Base-by-base conservation (phyloP, 2,329 filamentous ascomycete species). In the Cladophialophora psammophila region DNA sequence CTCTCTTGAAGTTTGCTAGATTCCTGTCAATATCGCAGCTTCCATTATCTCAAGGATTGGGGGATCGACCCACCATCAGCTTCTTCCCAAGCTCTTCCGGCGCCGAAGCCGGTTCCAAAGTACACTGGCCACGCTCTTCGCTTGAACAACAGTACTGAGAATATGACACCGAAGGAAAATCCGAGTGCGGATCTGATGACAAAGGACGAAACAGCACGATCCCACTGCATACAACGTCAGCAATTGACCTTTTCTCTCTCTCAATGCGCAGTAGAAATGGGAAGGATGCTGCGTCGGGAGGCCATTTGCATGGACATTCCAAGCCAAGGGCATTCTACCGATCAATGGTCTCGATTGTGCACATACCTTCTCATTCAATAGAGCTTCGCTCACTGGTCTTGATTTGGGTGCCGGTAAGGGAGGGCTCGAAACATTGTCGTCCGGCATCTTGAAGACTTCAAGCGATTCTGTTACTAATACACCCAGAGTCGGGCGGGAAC, bases 61-160 rank as follows among this genome's bases (percentile, higher is more conserved):
- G 34, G 53, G 34, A 55, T 35, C 53, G 34, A 77, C 82, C 84
- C 90, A 83, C 86, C 91, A 84, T 99, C 97, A 83, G 95, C 97
- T 85, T 99, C 95, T 82, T 99, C 95, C 85, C 96, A 99, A 66
- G 95, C 95, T 76, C 96, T 89, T 76, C 95, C 95, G 71, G 94
- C 94, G 79, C 96, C 95, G 80, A 99, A 98, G 65, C 95, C 95
- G 63, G 94, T 86, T 72, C 95, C 95, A 73, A 97, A 88, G 79
- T 93, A 95, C n/a, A 94, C 95, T 65, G 95, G 95, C 93, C 94
- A 99, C 73, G 95, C 92, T 84, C 95, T 90, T 81, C 96, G 91
- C 87, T 96, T 97, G 88, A 99, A 99, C 64, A 99, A 84, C 66
- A 99, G 91, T 69, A 99, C 94, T 69, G 95, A 98, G 86, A 99